Evolutionary conservation across 2,329 filamentous ascomycete genomes (phyloP), one percentile per base, ranked within the genome.

Genomic region (Xylariaceae sp.): DNA sequence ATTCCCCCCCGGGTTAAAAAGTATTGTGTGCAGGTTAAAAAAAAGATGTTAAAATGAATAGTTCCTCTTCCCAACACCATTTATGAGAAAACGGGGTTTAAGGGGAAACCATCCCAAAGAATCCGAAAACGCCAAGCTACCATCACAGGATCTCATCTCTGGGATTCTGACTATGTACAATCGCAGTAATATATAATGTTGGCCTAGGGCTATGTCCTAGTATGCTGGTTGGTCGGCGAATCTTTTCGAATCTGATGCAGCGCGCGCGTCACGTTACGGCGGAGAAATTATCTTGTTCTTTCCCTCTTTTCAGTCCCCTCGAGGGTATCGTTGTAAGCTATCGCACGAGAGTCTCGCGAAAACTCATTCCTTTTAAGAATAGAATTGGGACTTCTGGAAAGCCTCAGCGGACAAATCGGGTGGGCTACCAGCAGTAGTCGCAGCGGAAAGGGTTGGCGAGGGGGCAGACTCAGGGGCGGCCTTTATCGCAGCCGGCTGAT

Each of bases 321-420:
- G 41, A 51, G 17, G 10, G 30, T 18, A 45, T 34, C 23, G n/a
- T 56, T 52, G 17, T 15, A 1, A 1, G 37, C 7, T 17, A 48
- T 23, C 5, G 23, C 15, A 35, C 39, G n/a, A 9, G 11, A 4
- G 15, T 18, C 10, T 35, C 41, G 17, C 17, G 49, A 17, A 4
- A 47, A n/a, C 2, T 7, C 6, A 2, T 17, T 49, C 3, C 6
- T 45, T 13, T 67, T 75, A 84, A 15, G 80, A 81, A 72, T 84
- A 82, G 65, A 84, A 85, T 55, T 83, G 80, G 54, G 81, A 80
- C 69, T 83, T 81, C 68, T 83, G 81, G 73, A 85, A 84, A 64
- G 78, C 80, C 62, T 82, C 70, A 0, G 70, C 23, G 3, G 23
- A 30, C 23, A 30, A 30, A 30, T 30, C 68, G 3, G 69, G 71